phyloP scores from a whole-genome alignment of 2,329 filamentous ascomycete genomes.

The Hypoxylon sp. region DNA sequence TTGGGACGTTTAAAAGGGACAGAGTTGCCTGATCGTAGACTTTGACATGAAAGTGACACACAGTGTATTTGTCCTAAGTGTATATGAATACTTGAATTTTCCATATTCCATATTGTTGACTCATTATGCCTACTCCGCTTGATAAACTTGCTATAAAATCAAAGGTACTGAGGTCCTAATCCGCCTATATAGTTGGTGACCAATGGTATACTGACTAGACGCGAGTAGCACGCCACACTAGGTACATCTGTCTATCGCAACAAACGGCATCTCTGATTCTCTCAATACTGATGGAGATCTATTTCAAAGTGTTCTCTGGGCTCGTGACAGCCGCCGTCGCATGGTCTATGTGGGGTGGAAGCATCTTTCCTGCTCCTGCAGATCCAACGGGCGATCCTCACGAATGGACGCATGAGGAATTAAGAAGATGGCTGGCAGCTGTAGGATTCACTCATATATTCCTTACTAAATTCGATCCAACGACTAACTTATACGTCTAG shows the following conservation, averaged over 20 bases:
- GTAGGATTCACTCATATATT: constrained; percentile 67
- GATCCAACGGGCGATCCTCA: constrained; percentile 84
- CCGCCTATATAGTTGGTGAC: not conserved
- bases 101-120: constrained; percentile 5
- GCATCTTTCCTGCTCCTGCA: constrained; percentile 81
- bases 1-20: constrained; percentile 35
- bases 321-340: constrained; percentile 85
- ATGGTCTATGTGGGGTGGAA: constrained; percentile 88
- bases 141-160: constrained; percentile 77
- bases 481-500: constrained; percentile 58
- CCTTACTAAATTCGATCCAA: not conserved
- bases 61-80: constrained; percentile 5
- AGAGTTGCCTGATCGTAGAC: constrained; percentile 45
- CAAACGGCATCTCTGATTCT: constrained; percentile 16
- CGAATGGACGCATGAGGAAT: constrained; percentile 83
- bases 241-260: constrained; percentile 62
- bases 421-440: constrained; percentile 83
- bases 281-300: constrained; percentile 49
- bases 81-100: constrained; percentile 12
- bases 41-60: constrained; percentile 34
- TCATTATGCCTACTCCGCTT: constrained; percentile 76
- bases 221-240: constrained; percentile 75
- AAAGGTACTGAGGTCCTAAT: constrained; percentile 66
- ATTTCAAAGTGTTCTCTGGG: constrained; percentile 78
- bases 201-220: constrained; percentile 21